Base-by-base conservation (phyloP, 2,329 filamentous ascomycete genomes). In the Grosmannia huntii region DNA sequence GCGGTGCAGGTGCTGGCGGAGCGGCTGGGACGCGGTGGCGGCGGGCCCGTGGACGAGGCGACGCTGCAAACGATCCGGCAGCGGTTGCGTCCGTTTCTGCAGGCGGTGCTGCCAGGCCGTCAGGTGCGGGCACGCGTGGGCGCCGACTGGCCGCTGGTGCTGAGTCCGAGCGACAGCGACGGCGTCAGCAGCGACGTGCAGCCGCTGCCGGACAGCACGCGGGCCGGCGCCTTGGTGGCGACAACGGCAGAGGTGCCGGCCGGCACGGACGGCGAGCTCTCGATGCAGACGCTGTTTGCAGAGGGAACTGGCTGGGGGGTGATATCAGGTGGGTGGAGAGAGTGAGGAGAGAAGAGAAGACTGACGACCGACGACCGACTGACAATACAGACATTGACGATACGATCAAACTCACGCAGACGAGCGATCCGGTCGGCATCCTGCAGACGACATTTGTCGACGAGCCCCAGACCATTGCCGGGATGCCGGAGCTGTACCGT, bases 351-450 rank as follows among this genome's bases (percentile, higher is more conserved):
- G n/a, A n/a, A n/a, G n/a, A n/a, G n/a, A n/a, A n/a, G n/a, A n/a
- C n/a, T n/a, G n/a, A n/a, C n/a, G n/a, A n/a, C n/a, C n/a, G n/a
- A n/a, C n/a, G n/a, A n/a, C n/a, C n/a, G n/a, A n/a, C n/a, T n/a
- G n/a, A n/a, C n/a, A n/a, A n/a, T n/a, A 9, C 54, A 85, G 92
- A 97, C 66, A 82, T 97, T 64, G 94, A 97, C 68, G 92, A 97
- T 71, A 96, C 91, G 0, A 95, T 97, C 75, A 96, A 97, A 72
- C 75, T 91, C 64, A 96, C 92, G 0, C 78, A 87, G 69, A 96
- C 92, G 0, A 82, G 85, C 50, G 86, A 89, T 55, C 85, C 90
- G 0, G 78, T 87, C 9, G 89, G 90, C 3, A 92, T 96, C 65
- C 75, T 97, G 5, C 80, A 82, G 53, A 86, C 86, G 56, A 97